Conservation (phyloP, 768 basidiomycete genomes). For the Lentinula sp. region DNA sequence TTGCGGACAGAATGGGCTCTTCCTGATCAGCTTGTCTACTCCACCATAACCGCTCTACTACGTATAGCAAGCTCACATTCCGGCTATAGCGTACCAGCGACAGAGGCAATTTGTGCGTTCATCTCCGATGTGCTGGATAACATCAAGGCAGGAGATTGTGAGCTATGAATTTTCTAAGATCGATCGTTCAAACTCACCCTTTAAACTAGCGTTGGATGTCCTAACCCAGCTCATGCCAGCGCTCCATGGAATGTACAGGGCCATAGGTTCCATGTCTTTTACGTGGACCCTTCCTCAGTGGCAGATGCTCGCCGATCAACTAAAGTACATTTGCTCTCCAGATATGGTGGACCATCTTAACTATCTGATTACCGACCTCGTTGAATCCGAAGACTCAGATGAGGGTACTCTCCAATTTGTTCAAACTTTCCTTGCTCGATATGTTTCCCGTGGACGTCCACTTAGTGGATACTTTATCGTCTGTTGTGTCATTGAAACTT, state of each 20-base stretch:
- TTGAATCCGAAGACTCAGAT: conserved; percentile 48
- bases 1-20: conserved; percentile 67
- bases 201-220: conserved; percentile 54
- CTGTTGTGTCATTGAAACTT: conserved; percentile 83
- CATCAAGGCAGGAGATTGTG: conserved; percentile 49
- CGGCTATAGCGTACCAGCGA: conserved; percentile 41
- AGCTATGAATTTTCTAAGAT: conserved; percentile 16
- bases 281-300: conserved; percentile 68
- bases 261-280: conserved; percentile 74
- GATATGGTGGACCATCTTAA: conserved; percentile 69
- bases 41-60: conserved; percentile 72
- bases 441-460: conserved; percentile 68
- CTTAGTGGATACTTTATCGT: conserved; percentile 83
- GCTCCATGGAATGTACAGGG: conserved; percentile 82
- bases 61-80: conserved; percentile 52
- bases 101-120: conserved; percentile 58
- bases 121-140: conserved; percentile 49
- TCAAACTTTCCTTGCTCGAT: conserved; percentile 69
- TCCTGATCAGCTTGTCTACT: conserved; percentile 78
- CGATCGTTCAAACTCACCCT: neutral
- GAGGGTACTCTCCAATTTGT: conserved; percentile 48
- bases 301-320: conserved; percentile 44
- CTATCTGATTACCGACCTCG: conserved; percentile 56
- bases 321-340: conserved; percentile 59
- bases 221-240: conserved; percentile 75